phyloP scores from a whole-genome alignment of 495 filamentous ascomycete species.

The Pyrenula massariospora region DNA sequence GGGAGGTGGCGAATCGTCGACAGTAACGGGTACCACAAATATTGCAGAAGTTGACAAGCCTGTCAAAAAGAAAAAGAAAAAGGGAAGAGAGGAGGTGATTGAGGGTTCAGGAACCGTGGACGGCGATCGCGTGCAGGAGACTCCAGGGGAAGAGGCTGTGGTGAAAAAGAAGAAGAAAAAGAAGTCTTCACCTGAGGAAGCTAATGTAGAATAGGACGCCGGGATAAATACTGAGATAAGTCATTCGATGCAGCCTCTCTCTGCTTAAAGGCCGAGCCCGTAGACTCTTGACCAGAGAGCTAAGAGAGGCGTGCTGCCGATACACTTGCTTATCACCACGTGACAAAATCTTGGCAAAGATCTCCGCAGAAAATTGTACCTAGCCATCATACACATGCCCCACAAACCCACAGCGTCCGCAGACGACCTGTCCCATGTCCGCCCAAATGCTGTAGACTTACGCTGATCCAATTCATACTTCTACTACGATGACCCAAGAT shows the following conservation, averaged over 20 bases:
- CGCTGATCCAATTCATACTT: too few species aligned
- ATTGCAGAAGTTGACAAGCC: neutral
- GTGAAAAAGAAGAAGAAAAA: constrained; percentile 42
- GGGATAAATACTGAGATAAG: neutral
- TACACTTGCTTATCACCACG: neutral
- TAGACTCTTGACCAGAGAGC: too few species aligned
- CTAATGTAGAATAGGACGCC: neutral
- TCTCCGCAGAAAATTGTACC: constrained; percentile 1
- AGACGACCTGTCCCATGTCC: too few species aligned
- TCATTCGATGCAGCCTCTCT: too few species aligned
- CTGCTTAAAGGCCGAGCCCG: too few species aligned
- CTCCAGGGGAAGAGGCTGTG: constrained; percentile 9
- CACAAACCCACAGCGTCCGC: neutral
- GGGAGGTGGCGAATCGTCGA: neutral
- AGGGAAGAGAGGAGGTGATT: constrained; percentile 11
- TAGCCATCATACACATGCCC: constrained; percentile 1
- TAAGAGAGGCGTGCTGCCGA: neutral
- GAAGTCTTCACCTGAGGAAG: constrained; percentile 9
- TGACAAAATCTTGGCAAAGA: neutral
- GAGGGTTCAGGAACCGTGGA: constrained; percentile 2
- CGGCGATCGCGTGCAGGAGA: constrained; percentile 5
- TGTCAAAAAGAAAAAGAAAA: constrained; percentile 22
- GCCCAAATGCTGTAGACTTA: too few species aligned
- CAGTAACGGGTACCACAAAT: neutral
- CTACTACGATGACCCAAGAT: neutral